A percentile compares a stretch with the other conserved stretches of the same genome.
Evolutionary conservation across 2,329 filamentous ascomycete genomes (phyloP).

Genomic region (Phyllosticta paracitricarpa): DNA sequence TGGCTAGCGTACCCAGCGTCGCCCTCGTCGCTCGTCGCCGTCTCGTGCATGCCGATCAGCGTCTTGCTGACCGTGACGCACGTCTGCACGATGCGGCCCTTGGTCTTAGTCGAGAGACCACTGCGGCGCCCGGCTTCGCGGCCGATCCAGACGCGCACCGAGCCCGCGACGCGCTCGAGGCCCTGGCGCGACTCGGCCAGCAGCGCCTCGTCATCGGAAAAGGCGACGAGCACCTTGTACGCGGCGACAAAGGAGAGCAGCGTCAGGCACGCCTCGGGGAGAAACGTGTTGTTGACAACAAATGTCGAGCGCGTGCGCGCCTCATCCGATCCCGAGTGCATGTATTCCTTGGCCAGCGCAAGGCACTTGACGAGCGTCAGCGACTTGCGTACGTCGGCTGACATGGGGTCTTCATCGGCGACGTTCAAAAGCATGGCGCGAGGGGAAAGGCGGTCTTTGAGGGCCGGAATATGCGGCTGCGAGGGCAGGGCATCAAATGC

Average conservation of each 20-base stretch:
- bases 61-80: conserved; percentile 35
- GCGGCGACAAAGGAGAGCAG: conserved; percentile 38
- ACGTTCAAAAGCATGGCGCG: conserved; percentile 30
- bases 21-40: conserved; percentile 13
- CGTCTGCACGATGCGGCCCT: conserved; percentile 29
- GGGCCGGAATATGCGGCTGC: conserved; percentile 25
- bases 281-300: conserved; percentile 30
- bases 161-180: conserved; percentile 34
- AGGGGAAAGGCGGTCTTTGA: conserved; percentile 1
- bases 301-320: conserved; percentile 29
- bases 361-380: conserved; percentile 52
- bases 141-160: conserved; percentile 37
- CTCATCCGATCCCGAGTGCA: conserved; percentile 11
- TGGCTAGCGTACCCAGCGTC: conserved; percentile 23
- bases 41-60: conserved; percentile 29
- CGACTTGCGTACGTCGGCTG: conserved; percentile 47
- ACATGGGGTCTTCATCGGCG: conserved; percentile 46
- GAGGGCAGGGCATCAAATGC: conserved; percentile 45
- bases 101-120: conserved; percentile 29
- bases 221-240: conserved; percentile 31
- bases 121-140: conserved; percentile 31
- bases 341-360: conserved; percentile 35
- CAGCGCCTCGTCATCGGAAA: conserved; percentile 24
- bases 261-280: conserved; percentile 27
- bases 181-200: conserved; percentile 26